Conservation (phyloP, 495 filamentous ascomycete species). For the Terfezia boudieri region DNA sequence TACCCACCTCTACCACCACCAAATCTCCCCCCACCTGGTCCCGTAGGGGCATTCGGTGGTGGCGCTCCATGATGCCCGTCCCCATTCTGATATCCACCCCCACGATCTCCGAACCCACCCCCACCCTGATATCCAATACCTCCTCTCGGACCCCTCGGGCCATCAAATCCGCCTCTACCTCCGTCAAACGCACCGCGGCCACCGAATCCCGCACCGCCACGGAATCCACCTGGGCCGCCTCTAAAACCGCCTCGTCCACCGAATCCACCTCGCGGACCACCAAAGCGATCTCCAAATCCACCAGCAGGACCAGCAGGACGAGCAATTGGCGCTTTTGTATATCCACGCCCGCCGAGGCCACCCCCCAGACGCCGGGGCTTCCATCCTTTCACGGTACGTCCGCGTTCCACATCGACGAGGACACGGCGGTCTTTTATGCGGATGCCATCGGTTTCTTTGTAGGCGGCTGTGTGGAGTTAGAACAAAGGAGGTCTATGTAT, state of each 20-base stretch:
- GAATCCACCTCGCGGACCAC: slow-evolving; percentile 30
- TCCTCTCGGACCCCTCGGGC: slow-evolving; percentile 20
- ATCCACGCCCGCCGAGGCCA: slow-evolving; percentile 75
- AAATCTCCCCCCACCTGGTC: slow-evolving; percentile 20
- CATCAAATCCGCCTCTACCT: slow-evolving; percentile 26
- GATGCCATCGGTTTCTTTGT: slow-evolving; percentile 76
- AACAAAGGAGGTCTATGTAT: slow-evolving; percentile 6
- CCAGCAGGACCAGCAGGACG: slow-evolving; percentile 44
- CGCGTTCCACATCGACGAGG: slow-evolving; percentile 88
- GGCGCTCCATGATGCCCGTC: slow-evolving; percentile 18
- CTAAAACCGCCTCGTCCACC: slow-evolving; percentile 26
- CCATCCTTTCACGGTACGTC: slow-evolving; percentile 86
- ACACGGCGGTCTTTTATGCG: slow-evolving; percentile 80
- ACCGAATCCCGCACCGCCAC: slow-evolving; percentile 27
- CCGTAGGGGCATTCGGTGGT: slow-evolving; percentile 18
- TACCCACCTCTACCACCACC: slow-evolving; percentile 30
- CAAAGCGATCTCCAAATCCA: slow-evolving; percentile 23
- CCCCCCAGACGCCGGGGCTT: slow-evolving; percentile 79
- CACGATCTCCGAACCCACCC: slow-evolving; percentile 12
- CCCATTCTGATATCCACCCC: slow-evolving; percentile 22
- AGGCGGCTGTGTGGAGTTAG: slow-evolving; percentile 33
- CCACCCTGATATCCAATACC: slow-evolving; percentile 19
- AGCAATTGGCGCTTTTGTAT: slow-evolving; percentile 46
- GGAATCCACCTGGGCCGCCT: slow-evolving; percentile 39
- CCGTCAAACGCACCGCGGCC: slow-evolving; percentile 25